Conservation (phyloP, 495 filamentous ascomycete genomes). For the Trichocladium antarcticum region DNA sequence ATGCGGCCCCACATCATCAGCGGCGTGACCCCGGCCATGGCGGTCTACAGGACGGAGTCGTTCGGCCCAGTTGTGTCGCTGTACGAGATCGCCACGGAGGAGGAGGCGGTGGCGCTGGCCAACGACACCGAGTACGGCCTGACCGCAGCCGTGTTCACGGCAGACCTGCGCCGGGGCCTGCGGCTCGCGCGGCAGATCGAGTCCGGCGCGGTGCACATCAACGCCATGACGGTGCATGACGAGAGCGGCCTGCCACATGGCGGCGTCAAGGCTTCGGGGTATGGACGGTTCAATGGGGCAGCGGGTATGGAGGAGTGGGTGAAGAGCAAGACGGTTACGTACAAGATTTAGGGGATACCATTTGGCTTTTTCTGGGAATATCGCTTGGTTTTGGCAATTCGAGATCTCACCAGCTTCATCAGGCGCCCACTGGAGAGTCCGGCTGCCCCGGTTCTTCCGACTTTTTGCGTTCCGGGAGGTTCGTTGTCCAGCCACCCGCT, state of each 20-base stretch:
- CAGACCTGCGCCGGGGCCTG: slow-evolving; percentile 62
- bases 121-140: slow-evolving; percentile 80
- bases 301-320: slow-evolving; percentile 61
- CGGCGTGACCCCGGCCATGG: slow-evolving; percentile 67
- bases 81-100: slow-evolving; percentile 45
- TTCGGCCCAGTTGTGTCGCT: slow-evolving; percentile 70
- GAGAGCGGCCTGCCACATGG: slow-evolving; percentile 71
- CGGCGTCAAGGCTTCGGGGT: slow-evolving; percentile 74
- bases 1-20: slow-evolving; percentile 65
- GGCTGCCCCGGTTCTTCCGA: no score
- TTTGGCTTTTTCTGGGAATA: no score
- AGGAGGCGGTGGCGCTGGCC: slow-evolving; percentile 64
- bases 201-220: slow-evolving; percentile 82
- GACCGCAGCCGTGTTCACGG: slow-evolving; percentile 77
- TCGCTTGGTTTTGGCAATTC: no score
- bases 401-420: no score
- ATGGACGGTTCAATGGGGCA: slow-evolving; percentile 49
- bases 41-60: slow-evolving; percentile 66
- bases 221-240: slow-evolving; percentile 75
- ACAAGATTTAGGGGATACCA: slow-evolving; percentile 32
- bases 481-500: no score
- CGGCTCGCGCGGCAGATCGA: slow-evolving; percentile 64
- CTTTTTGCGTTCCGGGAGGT: no score
- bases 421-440: no score
- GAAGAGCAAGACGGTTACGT: slow-evolving; percentile 76